Evolutionary conservation across 1,284 basidiomycete genomes (phyloP).

Genomic region (Mrakiaceae sp.): DNA sequence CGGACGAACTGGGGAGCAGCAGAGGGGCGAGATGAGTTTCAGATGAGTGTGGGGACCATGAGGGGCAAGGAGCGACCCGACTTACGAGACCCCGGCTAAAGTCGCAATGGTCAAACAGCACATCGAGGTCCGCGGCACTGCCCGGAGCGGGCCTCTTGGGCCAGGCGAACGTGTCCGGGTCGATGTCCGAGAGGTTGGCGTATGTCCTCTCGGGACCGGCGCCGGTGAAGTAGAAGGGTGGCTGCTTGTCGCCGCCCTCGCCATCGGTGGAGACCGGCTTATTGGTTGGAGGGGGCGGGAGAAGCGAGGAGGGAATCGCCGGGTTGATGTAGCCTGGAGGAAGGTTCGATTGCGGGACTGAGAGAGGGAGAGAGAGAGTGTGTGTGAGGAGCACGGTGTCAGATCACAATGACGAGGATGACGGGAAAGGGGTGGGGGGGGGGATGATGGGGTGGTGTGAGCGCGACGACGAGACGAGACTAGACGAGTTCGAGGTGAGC

Average conservation of each 20-base stretch:
- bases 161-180: constrained; percentile 34
- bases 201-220: constrained; percentile 64
- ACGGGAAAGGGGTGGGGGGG: constrained; percentile 45
- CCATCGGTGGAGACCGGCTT: constrained; percentile 37
- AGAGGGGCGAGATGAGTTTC: constrained; percentile 1
- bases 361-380: constrained; percentile 7
- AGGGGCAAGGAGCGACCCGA: constrained; percentile 9
- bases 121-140: constrained; percentile 71
- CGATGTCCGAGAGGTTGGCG: constrained; percentile 46
- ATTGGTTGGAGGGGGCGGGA: constrained; percentile 33
- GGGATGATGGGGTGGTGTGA: background rate
- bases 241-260: constrained; percentile 17
- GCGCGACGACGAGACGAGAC: constrained; percentile 3
- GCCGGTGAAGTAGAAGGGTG: constrained; percentile 40
- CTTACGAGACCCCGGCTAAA: constrained; percentile 65
- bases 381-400: background rate
- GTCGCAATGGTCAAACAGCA: constrained; percentile 79
- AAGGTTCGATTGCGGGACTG: constrained; percentile 56
- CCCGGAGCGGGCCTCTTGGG: constrained; percentile 72
- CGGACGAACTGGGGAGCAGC: constrained; percentile 49
- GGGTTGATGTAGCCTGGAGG: constrained; percentile 46
- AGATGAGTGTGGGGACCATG: constrained; percentile 1
- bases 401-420: background rate
- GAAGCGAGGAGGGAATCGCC: constrained; percentile 44
- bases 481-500: background rate